Base-by-base conservation (phyloP, 441 rosid species). In the Geranium incanum region DNA sequence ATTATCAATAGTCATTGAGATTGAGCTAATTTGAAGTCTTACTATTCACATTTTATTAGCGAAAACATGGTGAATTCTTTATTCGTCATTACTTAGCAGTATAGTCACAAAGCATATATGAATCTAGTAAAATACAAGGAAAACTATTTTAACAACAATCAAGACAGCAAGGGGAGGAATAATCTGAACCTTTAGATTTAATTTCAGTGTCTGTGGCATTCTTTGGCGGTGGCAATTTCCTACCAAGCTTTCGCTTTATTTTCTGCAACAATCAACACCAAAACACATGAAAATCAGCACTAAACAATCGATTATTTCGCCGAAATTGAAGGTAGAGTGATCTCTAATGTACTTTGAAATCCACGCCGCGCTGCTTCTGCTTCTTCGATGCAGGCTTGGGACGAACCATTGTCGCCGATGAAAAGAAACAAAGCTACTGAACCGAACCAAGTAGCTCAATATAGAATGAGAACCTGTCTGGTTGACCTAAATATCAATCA, bases 161-260 rank as follows among this genome's bases (percentile, higher is more conserved):
- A 59, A 70, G 19, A 18, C 28, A 0, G 23, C 2, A 65, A 2
- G 19, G 38, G 18, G 52, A 74, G 5, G 7, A 59, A 11, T 23
- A 70, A 11, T 70, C 5, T 67, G 50, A 67, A 95, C 98, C 96
- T 89, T 87, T 90, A 75, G 91, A 95, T 68, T 86, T 91, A 78
- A 91, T 84, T 82, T 93, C 92, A 16, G 96, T 93, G 84, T 88
- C 84, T 1, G 97, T 95, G 0, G 92, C 86, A 80, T 93, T 93
- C 81, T 86, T 88, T 13, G 95, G 87, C 7, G 96, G 98, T n/a
- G 96, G 96, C 84, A 95, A 80, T 70, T 87, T 95, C 75, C 91
- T 82, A 15, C 98, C 97, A 0, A 95, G 85, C 86, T 95, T 91
- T 57, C 99, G 81, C 83, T 90, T 92, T 48, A 95, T 88, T 95